Percentiles rank a stretch among this genome's conserved stretches.
Conservation (phyloP, 331 rosid genomes). For the Dryas integrifolia region DNA sequence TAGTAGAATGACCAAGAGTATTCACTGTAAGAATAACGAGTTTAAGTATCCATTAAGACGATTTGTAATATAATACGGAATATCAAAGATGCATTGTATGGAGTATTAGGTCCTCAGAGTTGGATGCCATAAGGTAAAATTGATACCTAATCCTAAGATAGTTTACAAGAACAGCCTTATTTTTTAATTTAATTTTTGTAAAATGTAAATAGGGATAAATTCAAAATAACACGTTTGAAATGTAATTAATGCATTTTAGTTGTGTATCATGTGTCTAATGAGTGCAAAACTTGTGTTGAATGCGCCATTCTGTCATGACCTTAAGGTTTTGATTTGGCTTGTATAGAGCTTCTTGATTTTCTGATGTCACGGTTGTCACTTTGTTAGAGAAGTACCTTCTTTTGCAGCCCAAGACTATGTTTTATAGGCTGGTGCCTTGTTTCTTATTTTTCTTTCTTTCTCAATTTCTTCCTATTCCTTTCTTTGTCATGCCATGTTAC, state of each 20-base stretch:
- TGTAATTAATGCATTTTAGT: not conserved
- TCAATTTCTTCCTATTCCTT: not conserved
- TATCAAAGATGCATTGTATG: slow-evolving; percentile 3
- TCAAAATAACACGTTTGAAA: not conserved
- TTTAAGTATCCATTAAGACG: not conserved
- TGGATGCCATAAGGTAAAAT: not conserved
- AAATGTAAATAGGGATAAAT: no score
- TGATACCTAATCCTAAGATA: not conserved
- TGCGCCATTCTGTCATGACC: not conserved
- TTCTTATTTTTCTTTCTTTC: not conserved
- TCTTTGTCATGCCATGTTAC: not conserved
- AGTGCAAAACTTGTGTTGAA: not conserved
- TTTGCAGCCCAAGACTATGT: not conserved
- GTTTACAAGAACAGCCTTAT: not conserved
- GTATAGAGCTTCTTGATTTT: not conserved
- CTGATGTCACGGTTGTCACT: not conserved
- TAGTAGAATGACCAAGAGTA: not conserved
- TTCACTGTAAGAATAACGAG: not conserved
- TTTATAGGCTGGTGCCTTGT: not conserved
- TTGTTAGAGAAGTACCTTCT: not conserved
- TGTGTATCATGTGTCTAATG: not conserved
- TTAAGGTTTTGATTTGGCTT: not conserved
- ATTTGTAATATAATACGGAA: not conserved
- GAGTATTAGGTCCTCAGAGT: not conserved
- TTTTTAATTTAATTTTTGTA: not conserved